A percentile compares a stretch with the other conserved stretches of the same genome.
These are phyloP conservation scores for Aspergillus transmontanensis DNA, from an alignment of 2,329 filamentous ascomycete species.

Conservation along the genomic window DNA sequence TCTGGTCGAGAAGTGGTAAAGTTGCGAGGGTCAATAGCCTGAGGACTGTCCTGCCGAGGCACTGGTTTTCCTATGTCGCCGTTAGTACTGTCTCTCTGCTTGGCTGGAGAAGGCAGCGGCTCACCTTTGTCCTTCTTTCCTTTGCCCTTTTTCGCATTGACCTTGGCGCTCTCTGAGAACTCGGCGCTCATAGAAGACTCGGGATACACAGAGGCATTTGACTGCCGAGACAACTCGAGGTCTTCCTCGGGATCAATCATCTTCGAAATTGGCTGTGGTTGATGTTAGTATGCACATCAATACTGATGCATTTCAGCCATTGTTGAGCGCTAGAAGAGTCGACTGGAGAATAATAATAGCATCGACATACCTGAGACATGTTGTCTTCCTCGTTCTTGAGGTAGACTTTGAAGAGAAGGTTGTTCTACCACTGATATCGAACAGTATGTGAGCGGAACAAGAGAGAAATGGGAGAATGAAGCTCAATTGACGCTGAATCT, in stretches of 20 bases:
- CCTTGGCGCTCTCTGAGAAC: neutral
- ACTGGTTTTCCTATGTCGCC: neutral
- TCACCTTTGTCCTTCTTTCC: neutral
- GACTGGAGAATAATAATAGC: neutral
- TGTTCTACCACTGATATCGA: neutral
- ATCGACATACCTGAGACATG: neutral
- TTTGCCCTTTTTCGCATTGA: neutral
- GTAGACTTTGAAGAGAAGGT: neutral
- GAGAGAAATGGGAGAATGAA: neutral
- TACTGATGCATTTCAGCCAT: neutral
- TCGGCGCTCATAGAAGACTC: neutral
- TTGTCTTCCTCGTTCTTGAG: neutral
- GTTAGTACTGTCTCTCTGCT: neutral
- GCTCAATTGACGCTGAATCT: neutral
- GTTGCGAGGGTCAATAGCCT: slow-evolving; percentile 16
- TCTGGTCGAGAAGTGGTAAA: slow-evolving; percentile 14
- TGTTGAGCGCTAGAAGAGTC: neutral
- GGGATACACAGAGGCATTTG: neutral
- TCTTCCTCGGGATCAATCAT: neutral
- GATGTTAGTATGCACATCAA: neutral
- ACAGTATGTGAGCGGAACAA: neutral
- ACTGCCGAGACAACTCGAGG: neutral
- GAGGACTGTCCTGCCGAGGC: slow-evolving; percentile 17
- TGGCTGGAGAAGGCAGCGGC: neutral
- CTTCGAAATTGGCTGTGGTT: neutral